Conservation (phyloP, 2,329 filamentous ascomycete genomes). For the Sarocladiaceae sp. region DNA sequence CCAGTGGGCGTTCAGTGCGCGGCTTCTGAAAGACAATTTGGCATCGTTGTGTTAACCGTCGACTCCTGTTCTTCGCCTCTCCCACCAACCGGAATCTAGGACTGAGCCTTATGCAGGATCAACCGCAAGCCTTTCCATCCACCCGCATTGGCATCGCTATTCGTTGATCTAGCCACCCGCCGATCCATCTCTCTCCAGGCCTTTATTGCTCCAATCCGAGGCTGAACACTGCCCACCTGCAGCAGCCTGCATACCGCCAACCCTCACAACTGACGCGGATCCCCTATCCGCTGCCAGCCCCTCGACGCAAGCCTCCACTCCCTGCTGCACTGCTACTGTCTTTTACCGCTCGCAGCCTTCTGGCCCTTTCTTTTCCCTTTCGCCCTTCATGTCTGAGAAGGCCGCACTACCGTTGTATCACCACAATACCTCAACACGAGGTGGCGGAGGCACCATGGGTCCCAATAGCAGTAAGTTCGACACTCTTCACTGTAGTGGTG, state of each 20-base stretch:
- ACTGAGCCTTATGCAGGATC: not conserved
- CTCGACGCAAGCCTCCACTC: conserved; percentile 8
- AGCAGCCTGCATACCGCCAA: conserved; percentile 5
- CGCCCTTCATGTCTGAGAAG: conserved; percentile 9
- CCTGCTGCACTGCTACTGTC: not conserved
- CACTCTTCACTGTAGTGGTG: no score
- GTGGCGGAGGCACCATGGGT: conserved; percentile 6
- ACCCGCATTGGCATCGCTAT: not conserved
- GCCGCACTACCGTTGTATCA: conserved; percentile 2
- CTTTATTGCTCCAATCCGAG: conserved; percentile 1
- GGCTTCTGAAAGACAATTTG: not conserved
- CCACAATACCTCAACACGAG: not conserved
- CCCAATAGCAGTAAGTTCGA: conserved; percentile 1
- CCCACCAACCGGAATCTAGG: not conserved
- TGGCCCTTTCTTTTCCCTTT: conserved; percentile 4
- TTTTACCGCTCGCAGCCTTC: conserved; percentile 8
- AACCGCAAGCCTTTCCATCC: not conserved
- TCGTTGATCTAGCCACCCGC: not conserved
- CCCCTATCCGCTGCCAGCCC: conserved; percentile 7
- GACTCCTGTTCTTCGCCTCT: not conserved
- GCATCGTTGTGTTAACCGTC: not conserved
- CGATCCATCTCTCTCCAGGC: no score
- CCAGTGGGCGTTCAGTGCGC: not conserved
- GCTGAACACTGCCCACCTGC: not conserved
- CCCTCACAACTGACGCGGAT: conserved; percentile 1